Percentiles rank a stretch among this genome's conserved stretches.
Conservation (phyloP, 2,329 filamentous ascomycete species). For the Dactylellina parvicollis region DNA sequence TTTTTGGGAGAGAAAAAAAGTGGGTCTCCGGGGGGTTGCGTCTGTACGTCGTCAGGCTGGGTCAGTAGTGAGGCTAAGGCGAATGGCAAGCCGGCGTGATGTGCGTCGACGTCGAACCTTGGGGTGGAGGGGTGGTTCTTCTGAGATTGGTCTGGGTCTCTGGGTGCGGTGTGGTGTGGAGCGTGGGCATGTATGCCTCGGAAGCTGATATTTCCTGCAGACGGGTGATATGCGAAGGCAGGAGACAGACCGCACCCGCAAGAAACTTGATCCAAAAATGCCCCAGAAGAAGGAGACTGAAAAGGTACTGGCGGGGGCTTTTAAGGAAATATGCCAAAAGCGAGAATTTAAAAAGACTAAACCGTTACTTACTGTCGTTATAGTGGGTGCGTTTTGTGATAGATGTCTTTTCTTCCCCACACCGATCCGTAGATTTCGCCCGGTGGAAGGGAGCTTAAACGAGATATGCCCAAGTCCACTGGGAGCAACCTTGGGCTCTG, state of each 20-base stretch:
- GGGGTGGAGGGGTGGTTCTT: slow-evolving; percentile 21
- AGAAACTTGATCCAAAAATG: slow-evolving; percentile 29
- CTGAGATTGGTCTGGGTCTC: not conserved
- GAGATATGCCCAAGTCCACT: slow-evolving; percentile 35
- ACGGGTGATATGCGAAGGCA: slow-evolving; percentile 55
- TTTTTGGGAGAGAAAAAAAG: slow-evolving; percentile 24
- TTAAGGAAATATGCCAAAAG: too few relatives aligned
- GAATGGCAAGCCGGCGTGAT: slow-evolving; percentile 53
- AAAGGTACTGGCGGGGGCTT: too few relatives aligned
- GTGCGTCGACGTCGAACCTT: slow-evolving; percentile 53
- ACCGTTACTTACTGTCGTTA: slow-evolving; percentile 6
- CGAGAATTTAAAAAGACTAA: not conserved
- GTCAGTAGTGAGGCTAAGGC: slow-evolving; percentile 53
- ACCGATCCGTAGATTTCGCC: slow-evolving; percentile 39
- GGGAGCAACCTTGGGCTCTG: slow-evolving; percentile 32
- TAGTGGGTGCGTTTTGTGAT: not conserved
- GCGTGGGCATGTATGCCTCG: slow-evolving; percentile 49
- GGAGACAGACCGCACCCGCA: slow-evolving; percentile 43
- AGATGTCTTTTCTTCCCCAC: slow-evolving; percentile 33
- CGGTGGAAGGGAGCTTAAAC: slow-evolving; percentile 44
- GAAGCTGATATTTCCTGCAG: slow-evolving; percentile 55
- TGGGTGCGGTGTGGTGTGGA: slow-evolving; percentile 21
- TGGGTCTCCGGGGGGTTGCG: slow-evolving; percentile 51
- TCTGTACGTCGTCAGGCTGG: slow-evolving; percentile 52
- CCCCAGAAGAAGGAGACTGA: slow-evolving; percentile 5